Base-by-base conservation (phyloP, 345 rosid species). In the Gossypium sturtianum region DNA sequence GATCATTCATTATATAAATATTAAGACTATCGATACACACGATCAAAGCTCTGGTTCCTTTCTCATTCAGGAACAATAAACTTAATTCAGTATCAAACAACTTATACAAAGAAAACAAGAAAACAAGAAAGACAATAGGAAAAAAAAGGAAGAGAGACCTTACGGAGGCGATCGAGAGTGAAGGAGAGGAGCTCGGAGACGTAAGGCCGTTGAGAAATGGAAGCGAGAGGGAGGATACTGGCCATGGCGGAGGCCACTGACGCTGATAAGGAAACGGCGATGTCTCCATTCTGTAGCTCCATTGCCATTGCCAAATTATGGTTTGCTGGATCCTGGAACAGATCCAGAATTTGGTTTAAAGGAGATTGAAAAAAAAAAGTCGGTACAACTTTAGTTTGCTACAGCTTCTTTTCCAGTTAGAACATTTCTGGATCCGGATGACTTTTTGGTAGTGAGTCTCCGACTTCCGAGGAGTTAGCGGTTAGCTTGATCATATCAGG, bases 11-110 rank as follows among this genome's bases (percentile, higher is more conserved):
- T n/a, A n/a, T n/a, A n/a, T n/a, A n/a, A n/a, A n/a, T n/a, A n/a
- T n/a, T n/a, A n/a, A n/a, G n/a, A n/a, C n/a, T n/a, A n/a, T n/a
- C n/a, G n/a, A n/a, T n/a, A n/a, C n/a, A n/a, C n/a, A n/a, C n/a
- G n/a, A n/a, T n/a, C n/a, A n/a, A n/a, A 93, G 87, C 88, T 95
- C 98, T 59, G 99, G 98, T 70, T 95, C 98, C 98, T 93, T 78
- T 22, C 61, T 34, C 72, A 22, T 57, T 44, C 45, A 53, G 47
- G 7, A 44, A 34, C 38, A 56, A 12, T 0, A 52, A 67, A 54
- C 27, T 47, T 16, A 17, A 67, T 69, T 66, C 72, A 49, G 75
- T 74, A 57, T 23, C 23, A 0, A 43, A 9, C 44, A 27, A 25
- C 20, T 8, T 58, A 76, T 45, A n/a, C 47, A 25, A 23, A 71